Percentiles rank a stretch among this genome's conserved stretches.
Evolutionary conservation across 768 basidiomycete species (phyloP).

Genomic region (Tubosaeta sp.): DNA sequence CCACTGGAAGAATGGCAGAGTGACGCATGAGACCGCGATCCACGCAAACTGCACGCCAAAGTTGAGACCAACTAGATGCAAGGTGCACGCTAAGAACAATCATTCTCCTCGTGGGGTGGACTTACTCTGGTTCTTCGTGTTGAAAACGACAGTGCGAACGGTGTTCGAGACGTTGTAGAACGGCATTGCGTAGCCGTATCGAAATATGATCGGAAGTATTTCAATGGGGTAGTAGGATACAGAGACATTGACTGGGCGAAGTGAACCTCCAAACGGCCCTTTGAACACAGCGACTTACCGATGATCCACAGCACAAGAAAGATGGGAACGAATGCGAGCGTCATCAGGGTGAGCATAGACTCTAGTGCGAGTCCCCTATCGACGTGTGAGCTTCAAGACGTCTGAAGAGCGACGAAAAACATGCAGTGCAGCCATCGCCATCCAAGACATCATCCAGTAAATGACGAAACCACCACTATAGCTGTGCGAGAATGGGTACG

Average conservation of each 20-base stretch:
- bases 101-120: slow-evolving; percentile 1
- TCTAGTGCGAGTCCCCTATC: slow-evolving; percentile 59
- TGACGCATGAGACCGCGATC: slow-evolving; percentile 50
- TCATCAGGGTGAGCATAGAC: slow-evolving; percentile 53
- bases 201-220: slow-evolving; percentile 52
- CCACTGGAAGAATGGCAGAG: slow-evolving; percentile 50
- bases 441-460: slow-evolving; percentile 65
- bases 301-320: slow-evolving; percentile 69
- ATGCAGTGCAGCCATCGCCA: slow-evolving; percentile 54
- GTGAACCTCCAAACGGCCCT: not conserved
- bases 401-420: slow-evolving; percentile 13
- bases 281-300: slow-evolving; percentile 26
- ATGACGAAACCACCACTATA: slow-evolving; percentile 56
- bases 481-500: slow-evolving; percentile 18
- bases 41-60: slow-evolving; percentile 59
- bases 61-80: slow-evolving; percentile 50
- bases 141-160: slow-evolving; percentile 59
- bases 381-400: not conserved
- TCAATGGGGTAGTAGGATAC: slow-evolving; percentile 56
- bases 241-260: slow-evolving; percentile 49
- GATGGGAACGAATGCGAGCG: slow-evolving; percentile 46
- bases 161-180: slow-evolving; percentile 68
- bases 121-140: slow-evolving; percentile 57
- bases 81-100: not conserved
- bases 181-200: slow-evolving; percentile 66